A percentile compares a stretch with the other conserved stretches of the same genome.
phyloP scores from a whole-genome alignment of 345 rosid genomes.

The Rhodomyrtus tomentosa region DNA sequence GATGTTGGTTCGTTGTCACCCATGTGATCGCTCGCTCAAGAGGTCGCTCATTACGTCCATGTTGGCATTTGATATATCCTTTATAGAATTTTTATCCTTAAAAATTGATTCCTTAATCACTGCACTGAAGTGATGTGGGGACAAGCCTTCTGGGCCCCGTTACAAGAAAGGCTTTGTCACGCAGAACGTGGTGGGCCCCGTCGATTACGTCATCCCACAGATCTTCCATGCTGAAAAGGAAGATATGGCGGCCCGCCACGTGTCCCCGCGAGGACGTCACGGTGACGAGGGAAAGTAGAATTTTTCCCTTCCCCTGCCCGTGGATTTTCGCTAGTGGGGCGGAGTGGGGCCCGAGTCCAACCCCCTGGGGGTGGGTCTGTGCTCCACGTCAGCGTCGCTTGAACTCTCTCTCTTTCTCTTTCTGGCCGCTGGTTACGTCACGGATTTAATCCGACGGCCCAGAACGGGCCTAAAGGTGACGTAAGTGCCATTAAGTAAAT shows the following conservation, averaged over 20 bases:
- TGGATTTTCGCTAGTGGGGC: not conserved
- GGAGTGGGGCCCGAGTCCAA: not conserved
- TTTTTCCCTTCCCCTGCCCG: no score
- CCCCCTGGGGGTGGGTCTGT: not conserved
- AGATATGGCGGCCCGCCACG: not conserved
- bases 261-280: rapidly evolving
- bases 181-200: not conserved
- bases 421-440: not conserved
- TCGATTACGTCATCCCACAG: not conserved
- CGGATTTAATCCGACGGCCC: not conserved
- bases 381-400: not conserved
- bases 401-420: not conserved
- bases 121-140: not conserved
- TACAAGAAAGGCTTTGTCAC: not conserved
- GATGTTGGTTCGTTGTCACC: no score
- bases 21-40: no score
- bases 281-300: not conserved
- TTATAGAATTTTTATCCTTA: no score
- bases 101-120: not conserved
- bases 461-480: not conserved
- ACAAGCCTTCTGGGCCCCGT: not conserved
- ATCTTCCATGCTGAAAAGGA: not conserved
- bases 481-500: not conserved
- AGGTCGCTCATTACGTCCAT: not conserved
- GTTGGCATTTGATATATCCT: not conserved